Base-by-base conservation (phyloP, 2,329 filamentous ascomycete genomes). In the Xylariaceae sp. region DNA sequence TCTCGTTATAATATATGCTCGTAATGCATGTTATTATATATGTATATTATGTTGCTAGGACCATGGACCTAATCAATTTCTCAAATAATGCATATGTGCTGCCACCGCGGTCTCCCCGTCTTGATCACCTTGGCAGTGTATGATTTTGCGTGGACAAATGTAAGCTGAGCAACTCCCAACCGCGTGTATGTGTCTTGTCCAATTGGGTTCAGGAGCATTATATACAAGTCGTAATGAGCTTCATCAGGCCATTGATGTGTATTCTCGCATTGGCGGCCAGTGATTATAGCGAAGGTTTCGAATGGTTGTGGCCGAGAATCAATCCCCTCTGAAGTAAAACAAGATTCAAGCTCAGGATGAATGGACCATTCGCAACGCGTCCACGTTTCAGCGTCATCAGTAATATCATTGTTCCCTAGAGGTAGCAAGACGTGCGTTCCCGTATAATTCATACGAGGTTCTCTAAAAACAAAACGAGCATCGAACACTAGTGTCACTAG, bases 221-320 rank as follows among this genome's bases (percentile, higher is more conserved):
- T 39, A 11, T 17, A 7, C 5, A 58, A 19, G 9, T 50, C 11
- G 8, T 29, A 50, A 37, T 17, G 31, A 6, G 46, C 5, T 5
- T 50, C 36, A 28, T 33, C 7, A 5, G 26, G 8, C 26, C 9
- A 5, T 8, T 21, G 16, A 9, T 4, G 8, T 7, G 6, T 11
- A 2, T 9, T 3, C n/a, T 0, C 0, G 12, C 40, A 21, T 19
- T 11, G 19, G 17, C 8, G 34, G 1, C 56, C 56, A 7, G 56
- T 45, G 3, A 58, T 41, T 14, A 58, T 29, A 36, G 56, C 56
- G 6, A 58, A 58, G 7, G 56, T 54, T 8, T 55, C 56, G 7
- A 54, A 40, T 28, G 45, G 39, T 4, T 12, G 31, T 45, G 8
- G n/a, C 14, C 49, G 33, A 14, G 44, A 3, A 33, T 11, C 1